Evolutionary conservation across 2,329 filamentous ascomycete genomes (phyloP), one percentile per base, ranked within the genome.

Genomic region (Trichoderma polysporum): DNA sequence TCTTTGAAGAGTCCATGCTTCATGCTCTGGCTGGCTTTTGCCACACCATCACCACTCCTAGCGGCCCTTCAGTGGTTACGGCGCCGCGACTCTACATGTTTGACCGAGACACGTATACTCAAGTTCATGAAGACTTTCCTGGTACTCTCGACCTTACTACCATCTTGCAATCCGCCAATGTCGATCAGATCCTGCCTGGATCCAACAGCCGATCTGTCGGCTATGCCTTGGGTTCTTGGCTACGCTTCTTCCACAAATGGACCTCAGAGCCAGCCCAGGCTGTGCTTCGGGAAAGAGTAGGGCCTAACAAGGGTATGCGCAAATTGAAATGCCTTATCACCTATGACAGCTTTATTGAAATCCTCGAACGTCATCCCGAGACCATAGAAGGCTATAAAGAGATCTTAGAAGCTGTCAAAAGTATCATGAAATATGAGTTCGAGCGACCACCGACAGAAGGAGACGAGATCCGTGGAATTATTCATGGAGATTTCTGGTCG

Each of bases 401-500:
- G 35, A 58, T 22, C 5, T 58, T 58, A 35, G 35, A 58, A 58
- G 54, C 54, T 13, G 54, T 58, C 25, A 27, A n/a, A 4, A 41
- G 15, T 45, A 15, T 35, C 25, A 45, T 58, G 54, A 45, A 31
- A 39, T 19, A 29, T 19, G 54, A 58, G 35, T 58, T 58, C 29
- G 35, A 58, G 35, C 35, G 35, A 19, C 35, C 25, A 8, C 54
- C 54, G 2, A 58, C 35, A 6, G 35, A 58, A 19, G 25, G 35
- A n/a, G 54, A 58, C 9, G 35, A 41, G 25, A 13, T 45, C 15
- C 54, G 54, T 17, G 54, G 54, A n/a, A 22, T 58, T n/a, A 58
- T 58, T 27, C 54, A 58, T 19, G 54, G 54, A 41, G 54, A 58
- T n/a, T 58, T 58, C 25, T 58, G 54, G 54, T 22, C 54, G 41